Evolutionary conservation across 352 stramenopile species (phyloP), one percentile per base, ranked within the genome.

Genomic region (Pythium chondricola): DNA sequence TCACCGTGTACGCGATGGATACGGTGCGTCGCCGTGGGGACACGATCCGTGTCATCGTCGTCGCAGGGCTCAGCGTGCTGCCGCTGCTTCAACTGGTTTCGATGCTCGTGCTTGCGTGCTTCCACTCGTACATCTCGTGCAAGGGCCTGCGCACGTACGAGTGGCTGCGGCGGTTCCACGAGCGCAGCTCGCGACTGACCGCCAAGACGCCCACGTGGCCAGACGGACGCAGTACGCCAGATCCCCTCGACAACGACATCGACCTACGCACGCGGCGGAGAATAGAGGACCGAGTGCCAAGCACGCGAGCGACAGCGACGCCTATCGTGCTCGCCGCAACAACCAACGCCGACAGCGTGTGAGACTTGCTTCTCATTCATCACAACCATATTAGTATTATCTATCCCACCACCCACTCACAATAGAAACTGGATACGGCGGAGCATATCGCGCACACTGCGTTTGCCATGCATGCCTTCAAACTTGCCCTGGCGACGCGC

Each of bases 81-180:
- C 71, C 78, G 24, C 42, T 73, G 32, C 52, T 86, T 9, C 67
- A 85, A 39, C 58, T 90, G 16, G 26, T 86, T 9, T 83, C 61
- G 27, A 67, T 88, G 45, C 30, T 86, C 17, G 60, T 83, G 21
- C 65, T 88, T 22, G 71, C 61, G 33, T 39, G 29, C 26, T 90
- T 90, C 47, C 75, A 90, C 52, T 30, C 72, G n/a, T 88, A 84
- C 47, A 62, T 90, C 22, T 69, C 55, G 18, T 66, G 61, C 41
- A 65, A 57, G 9, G 71, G 68, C 8, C 29, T 84, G 32, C 63
- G 55, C 25, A 87, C 75, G 9, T 67, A 84, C 52, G 73, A 82
- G 54, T 84, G 69, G 49, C 58, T 87, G n/a, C 68, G 73, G 38
- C 58, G 70, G 22, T 61, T 46, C 25, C 33, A 40, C 22, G 37